These are phyloP conservation scores for Botrytis deweyae DNA, from an alignment of 2,329 filamentous ascomycete species.

Conservation along the genomic window DNA sequence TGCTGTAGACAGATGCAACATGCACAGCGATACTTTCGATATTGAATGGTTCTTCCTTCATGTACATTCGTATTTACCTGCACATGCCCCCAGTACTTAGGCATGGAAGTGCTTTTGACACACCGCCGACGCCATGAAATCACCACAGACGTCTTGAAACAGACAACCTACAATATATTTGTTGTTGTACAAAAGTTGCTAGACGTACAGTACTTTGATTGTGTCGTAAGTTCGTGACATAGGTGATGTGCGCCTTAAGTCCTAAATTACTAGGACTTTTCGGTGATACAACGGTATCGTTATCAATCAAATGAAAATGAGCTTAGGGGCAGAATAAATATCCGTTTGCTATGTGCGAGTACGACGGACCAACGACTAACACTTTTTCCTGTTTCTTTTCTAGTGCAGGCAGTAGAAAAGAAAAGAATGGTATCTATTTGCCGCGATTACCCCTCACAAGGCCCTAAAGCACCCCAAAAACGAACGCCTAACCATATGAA, in stretches of 20 bases:
- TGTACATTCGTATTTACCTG: background rate
- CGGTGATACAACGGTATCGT: constrained; percentile 12
- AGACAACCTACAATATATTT: background rate
- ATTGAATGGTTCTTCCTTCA: background rate
- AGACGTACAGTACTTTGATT: background rate
- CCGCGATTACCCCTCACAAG: background rate
- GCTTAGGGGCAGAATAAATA: background rate
- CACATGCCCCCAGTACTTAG: background rate
- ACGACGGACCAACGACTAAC: background rate
- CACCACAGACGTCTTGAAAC: background rate
- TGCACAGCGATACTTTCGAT: background rate
- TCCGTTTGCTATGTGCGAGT: background rate
- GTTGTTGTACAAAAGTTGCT: background rate
- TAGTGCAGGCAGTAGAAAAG: background rate
- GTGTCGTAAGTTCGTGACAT: background rate
- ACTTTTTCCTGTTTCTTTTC: background rate
- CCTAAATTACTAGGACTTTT: constrained; percentile 1
- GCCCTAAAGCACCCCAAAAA: background rate
- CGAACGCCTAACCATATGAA: background rate
- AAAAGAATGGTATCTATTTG: background rate
- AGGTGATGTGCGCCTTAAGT: background rate
- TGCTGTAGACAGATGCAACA: background rate
- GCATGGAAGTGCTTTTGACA: background rate
- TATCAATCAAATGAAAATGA: constrained; percentile 5
- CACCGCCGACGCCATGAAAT: background rate